A percentile compares a stretch with the other conserved stretches of the same genome.
phyloP scores from a whole-genome alignment of 192 early-diverging fungal species.

The Rhizoclosmatium sp. region DNA sequence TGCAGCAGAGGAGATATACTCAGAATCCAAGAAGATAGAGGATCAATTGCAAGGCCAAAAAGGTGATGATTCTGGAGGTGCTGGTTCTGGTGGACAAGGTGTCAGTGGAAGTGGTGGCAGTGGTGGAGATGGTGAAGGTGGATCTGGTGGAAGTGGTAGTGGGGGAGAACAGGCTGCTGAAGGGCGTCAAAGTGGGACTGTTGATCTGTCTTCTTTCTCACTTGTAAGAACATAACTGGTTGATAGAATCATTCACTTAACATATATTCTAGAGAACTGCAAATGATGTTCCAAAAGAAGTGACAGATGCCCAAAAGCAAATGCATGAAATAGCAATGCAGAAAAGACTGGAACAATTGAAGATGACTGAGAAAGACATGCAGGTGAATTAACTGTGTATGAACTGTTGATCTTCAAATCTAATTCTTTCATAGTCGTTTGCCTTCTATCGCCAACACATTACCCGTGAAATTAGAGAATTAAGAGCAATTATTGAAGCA shows the following conservation, averaged over 20 bases:
- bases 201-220: constrained; percentile 26
- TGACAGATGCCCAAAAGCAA: constrained; percentile 57
- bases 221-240: constrained; percentile 3
- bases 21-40: neutral
- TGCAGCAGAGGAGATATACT: neutral
- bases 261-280: constrained; percentile 19
- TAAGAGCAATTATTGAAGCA: constrained; percentile 78
- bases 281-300: constrained; percentile 52
- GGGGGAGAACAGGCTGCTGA: constrained; percentile 10
- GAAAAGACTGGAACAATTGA: constrained; percentile 70
- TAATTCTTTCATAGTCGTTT: constrained; percentile 26
- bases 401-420: neutral
- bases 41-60: neutral
- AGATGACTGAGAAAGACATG: constrained; percentile 76
- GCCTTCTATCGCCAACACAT: constrained; percentile 58
- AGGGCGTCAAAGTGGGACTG: constrained; percentile 11
- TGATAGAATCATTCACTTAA: neutral
- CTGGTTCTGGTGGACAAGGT: constrained; percentile 19
- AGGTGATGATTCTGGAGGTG: neutral
- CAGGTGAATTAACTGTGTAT: constrained; percentile 19
- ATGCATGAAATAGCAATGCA: constrained; percentile 77
- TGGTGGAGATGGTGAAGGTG: constrained; percentile 10
- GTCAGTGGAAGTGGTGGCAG: neutral
- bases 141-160: constrained; percentile 17
- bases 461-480: constrained; percentile 72